Percentiles rank a stretch among this genome's conserved stretches.
phyloP scores from a whole-genome alignment of 2,329 filamentous ascomycete species.

The Pseudodiploospora longispora region DNA sequence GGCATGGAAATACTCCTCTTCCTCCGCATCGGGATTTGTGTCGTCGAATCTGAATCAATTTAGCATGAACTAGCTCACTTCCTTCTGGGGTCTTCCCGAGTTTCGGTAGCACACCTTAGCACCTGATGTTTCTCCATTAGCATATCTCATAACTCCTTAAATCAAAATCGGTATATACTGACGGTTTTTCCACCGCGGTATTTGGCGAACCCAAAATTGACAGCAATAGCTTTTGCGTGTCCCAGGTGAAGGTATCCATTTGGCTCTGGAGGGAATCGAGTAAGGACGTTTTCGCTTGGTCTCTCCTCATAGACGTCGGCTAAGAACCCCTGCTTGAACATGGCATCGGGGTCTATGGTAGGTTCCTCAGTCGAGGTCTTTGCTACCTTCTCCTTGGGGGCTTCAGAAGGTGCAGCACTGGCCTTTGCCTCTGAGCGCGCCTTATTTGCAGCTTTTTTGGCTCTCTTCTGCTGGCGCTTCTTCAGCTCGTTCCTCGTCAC shows the following conservation, averaged over 20 bases:
- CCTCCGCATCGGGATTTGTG: slow-evolving; percentile 89
- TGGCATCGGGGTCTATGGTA: slow-evolving; percentile 49
- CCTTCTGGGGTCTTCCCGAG: too few species aligned
- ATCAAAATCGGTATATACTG: slow-evolving; percentile 7
- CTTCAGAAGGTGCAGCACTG: slow-evolving; percentile 13
- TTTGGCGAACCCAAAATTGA: slow-evolving; percentile 92
- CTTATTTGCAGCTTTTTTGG: slow-evolving; percentile 44
- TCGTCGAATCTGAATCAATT: slow-evolving; percentile 63
- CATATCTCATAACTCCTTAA: neutral
- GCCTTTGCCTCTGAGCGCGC: slow-evolving; percentile 35
- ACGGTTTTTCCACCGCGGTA: slow-evolving; percentile 63
- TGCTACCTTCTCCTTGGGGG: slow-evolving; percentile 13
- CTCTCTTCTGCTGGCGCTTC: slow-evolving; percentile 50
- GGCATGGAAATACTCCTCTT: slow-evolving; percentile 81
- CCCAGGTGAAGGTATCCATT: slow-evolving; percentile 93
- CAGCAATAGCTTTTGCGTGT: slow-evolving; percentile 88
- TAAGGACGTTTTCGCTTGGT: slow-evolving; percentile 53
- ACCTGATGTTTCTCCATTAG: too few species aligned
- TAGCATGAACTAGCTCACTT: too few species aligned
- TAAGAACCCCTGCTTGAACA: slow-evolving; percentile 76
- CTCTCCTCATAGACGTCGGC: slow-evolving; percentile 63
- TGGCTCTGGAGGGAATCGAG: slow-evolving; percentile 76
- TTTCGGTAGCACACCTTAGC: slow-evolving; percentile 7
- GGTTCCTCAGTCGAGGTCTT: slow-evolving; percentile 41
- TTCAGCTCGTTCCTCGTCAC: slow-evolving; percentile 57